These are phyloP conservation scores for Xylaria longipes DNA, from an alignment of 495 filamentous ascomycete genomes.

Conservation along the genomic window DNA sequence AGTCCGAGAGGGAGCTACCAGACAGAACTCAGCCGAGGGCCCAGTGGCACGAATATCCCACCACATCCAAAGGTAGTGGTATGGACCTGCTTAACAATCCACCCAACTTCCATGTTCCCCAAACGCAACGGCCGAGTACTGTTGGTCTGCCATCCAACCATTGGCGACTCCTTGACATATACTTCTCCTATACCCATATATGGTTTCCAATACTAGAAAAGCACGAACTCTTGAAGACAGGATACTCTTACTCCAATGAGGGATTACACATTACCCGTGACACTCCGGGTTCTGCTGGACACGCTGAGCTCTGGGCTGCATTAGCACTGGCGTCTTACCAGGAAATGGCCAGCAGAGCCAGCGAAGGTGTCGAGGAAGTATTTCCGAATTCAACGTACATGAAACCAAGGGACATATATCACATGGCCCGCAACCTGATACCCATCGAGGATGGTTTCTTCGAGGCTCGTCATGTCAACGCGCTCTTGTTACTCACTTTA, in stretches of 20 bases:
- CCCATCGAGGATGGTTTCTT: conserved; percentile 63
- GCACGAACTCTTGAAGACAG: conserved; percentile 63
- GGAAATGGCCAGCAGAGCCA: conserved; percentile 48
- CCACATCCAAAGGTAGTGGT: not conserved
- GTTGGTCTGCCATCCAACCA: conserved; percentile 64
- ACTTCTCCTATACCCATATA: conserved; percentile 73
- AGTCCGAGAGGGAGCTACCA: conserved; percentile 40
- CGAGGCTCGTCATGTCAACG: conserved; percentile 67
- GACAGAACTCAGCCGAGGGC: conserved; percentile 36
- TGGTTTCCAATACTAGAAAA: conserved; percentile 79
- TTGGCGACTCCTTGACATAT: conserved; percentile 71
- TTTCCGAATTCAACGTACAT: conserved; percentile 28
- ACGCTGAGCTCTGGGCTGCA: conserved; percentile 70
- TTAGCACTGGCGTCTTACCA: conserved; percentile 61
- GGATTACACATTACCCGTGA: conserved; percentile 31
- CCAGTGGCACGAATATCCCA: conserved; percentile 43
- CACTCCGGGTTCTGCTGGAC: conserved; percentile 58
- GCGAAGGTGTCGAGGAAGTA: conserved; percentile 11
- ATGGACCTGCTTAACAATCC: conserved; percentile 6
- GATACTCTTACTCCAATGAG: conserved; percentile 49
- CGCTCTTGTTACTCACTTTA: conserved; percentile 66
- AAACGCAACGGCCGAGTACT: conserved; percentile 30
- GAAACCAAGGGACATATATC: conserved; percentile 54
- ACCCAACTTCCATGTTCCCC: conserved; percentile 25
- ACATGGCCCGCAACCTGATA: conserved; percentile 63